Evolutionary conservation across 371 early-diverging fungal genomes (phyloP).

Genomic region (Rhizopus arrhizus): DNA sequence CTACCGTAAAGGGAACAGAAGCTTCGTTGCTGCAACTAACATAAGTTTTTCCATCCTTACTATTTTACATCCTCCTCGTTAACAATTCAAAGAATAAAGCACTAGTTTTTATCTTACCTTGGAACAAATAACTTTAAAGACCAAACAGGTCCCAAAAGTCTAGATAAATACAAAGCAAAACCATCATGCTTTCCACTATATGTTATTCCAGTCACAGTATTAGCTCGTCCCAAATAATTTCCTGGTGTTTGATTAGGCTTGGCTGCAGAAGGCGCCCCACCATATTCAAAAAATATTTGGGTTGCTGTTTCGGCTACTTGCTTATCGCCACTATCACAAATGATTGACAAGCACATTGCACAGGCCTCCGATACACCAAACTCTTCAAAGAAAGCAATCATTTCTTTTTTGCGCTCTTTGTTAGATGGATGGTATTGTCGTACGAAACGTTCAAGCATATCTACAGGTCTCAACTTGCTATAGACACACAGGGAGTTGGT

Average conservation of each 20-base stretch:
- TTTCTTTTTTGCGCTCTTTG: conserved; percentile 42
- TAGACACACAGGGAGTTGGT: conserved; percentile 65
- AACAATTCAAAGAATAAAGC: no score
- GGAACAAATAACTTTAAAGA: conserved; percentile 50
- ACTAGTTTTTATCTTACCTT: conserved; percentile 20
- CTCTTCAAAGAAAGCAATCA: conserved; percentile 57
- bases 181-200: conserved; percentile 79
- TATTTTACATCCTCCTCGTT: background rate
- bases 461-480: conserved; percentile 76
- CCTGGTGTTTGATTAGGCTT: conserved; percentile 11
- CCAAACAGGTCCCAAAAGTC: conserved; percentile 81
- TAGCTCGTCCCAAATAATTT: conserved; percentile 33
- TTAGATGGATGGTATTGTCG: conserved; percentile 3
- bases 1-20: background rate
- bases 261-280: conserved; percentile 58
- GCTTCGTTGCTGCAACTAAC: conserved; percentile 4
- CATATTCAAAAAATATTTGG: conserved; percentile 60
- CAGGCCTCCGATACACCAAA: conserved; percentile 69
- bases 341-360: conserved; percentile 75
- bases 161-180: conserved; percentile 74
- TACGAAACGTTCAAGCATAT: conserved; percentile 61
- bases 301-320: conserved; percentile 42
- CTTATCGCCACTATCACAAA: conserved; percentile 40
- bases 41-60: conserved; percentile 1
- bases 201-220: conserved; percentile 47